Evolutionary conservation across 1,284 basidiomycete genomes (phyloP), one percentile per base, ranked within the genome.

Genomic region (Earliella scabrosa): DNA sequence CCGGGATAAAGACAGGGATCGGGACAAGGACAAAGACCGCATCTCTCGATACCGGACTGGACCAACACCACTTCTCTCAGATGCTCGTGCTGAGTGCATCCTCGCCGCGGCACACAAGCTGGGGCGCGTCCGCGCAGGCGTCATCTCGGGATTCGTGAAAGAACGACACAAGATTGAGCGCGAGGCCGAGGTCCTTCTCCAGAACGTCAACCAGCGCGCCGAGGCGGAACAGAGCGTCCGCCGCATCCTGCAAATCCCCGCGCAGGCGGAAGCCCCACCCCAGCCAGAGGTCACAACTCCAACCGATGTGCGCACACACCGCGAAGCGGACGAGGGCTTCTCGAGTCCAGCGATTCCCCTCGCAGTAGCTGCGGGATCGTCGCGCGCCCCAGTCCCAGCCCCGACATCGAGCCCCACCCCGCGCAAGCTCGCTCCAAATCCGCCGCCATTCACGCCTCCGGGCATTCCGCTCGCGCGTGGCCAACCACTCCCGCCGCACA

Each of bases 11-110:
- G 54, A 55, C 10, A 52, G 31, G 31, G 60, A 60, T 11, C 50
- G 60, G 9, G 60, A 54, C 29, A 56, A 39, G 24, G 48, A 46
- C 18, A 52, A 39, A 31, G 48, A 38, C 16, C 56, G 31, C 40
- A 48, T 34, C 20, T 35, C 40, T 16, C 56, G 46, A 18, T 52
- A 49, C 35, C 54, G 40, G 10, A 23, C 26, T 6, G 36, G 27
- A 21, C 52, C 51, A 8, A 45, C 56, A 31, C 58, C 62, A 0
- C 60, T 81, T 0, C 73, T 79, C 4, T 75, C 81, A 0, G 85
- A 88, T 59, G 86, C 86, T 1, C 77, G 83, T 18, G 73, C 80
- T 0, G 86, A 88, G 60, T 84, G 84, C 62, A 66, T 87, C 16
- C 72, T 88, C 3, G 73, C 84, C 16, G 86, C 85, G 0, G 82